Base-by-base conservation (phyloP, 164 flowering plant genomes). In the Kalanchoe fedtschenkoi region DNA sequence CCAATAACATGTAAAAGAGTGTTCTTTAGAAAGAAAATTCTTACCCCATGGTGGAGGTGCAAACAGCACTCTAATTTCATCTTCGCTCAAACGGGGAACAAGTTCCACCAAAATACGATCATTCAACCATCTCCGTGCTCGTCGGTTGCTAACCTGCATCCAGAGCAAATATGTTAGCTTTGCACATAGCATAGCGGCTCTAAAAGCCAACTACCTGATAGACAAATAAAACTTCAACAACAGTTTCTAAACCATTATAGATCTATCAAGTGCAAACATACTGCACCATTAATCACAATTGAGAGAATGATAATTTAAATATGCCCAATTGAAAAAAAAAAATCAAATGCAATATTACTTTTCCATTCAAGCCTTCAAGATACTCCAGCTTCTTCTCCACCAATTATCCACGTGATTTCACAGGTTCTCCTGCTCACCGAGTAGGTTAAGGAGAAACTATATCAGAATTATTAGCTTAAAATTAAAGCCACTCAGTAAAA, bases 21-120 rank as follows among this genome's bases (percentile, higher is more conserved):
- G 34, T 34, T 44, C 16, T 9, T 11, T 26, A 26, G 32, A 29
- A n/a, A 14, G n/a, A 22, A 65, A 57, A 46, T 54, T 29, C 63
- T 74, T 84, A 91, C 98, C 98, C 89, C 89, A 89, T 21, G 98
- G 98, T 51, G 98, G 98, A 34, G 98, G 96, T 68, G 98, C 91
- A 79, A 92, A 92, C 66, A 92, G 76, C 68, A 96, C 96, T 65
- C 93, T 83, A 39, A 92, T 88, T 80, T 92, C 98, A 37, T 92
- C 87, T 39, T 74, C 96, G 77, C 83, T 73, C 66, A 92, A 68
- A 16, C 83, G 93, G 42, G 98, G 98, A 66, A 92, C 91, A 70
- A 92, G 98, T 68, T 92, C 98, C 81, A 92, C 80, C 74, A 92
- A 70, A 64, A 92, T 62, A 19, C 95, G 90, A 75, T 92, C 96